Base-by-base conservation (phyloP, 139 green algal genomes). In the Chlorella sp. region DNA sequence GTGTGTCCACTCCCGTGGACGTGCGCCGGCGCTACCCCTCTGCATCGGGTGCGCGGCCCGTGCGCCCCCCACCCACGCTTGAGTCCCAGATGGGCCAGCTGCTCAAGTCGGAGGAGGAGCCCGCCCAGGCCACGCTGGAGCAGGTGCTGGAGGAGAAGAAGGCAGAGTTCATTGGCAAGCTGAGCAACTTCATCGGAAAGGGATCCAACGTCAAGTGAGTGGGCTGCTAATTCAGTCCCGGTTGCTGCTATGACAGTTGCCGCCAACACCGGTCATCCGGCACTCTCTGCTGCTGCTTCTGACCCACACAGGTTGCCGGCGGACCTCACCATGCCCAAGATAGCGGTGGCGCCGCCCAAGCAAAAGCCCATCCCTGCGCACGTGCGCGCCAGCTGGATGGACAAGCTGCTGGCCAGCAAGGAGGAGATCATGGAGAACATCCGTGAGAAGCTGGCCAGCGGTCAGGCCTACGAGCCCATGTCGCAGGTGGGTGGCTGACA, bases 151-250 rank as follows among this genome's bases (percentile, higher is more conserved):
- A 67, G 61, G 61, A 67, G 29, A 67, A 67, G 29, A 67, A 67
- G 61, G 34, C 61, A 26, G 61, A 67, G 61, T 67, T 67, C 61
- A 35, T 67, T 22, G 61, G 61, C 61, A 67, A 67, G 61, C 61
- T 67, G n/a, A 67, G 29, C n/a, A 67, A 27, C n/a, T 67, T 67
- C 27, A 67, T 67, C 23, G 42, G 42, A 17, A 55, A 55, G 42
- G 42, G 42, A 55, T 17, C 42, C n/a, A n/a, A n/a, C n/a, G n/a
- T n/a, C n/a, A 55, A 55, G 42, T 55, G 42, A 55, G 42, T n/a
- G n/a, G n/a, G n/a, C n/a, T n/a, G n/a, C n/a, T n/a, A n/a, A n/a
- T n/a, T n/a, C n/a, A n/a, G n/a, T n/a, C n/a, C n/a, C n/a, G n/a
- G n/a, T n/a, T n/a, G n/a, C n/a, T n/a, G n/a, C n/a, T n/a, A n/a